Evolutionary conservation across 2,329 filamentous ascomycete species (phyloP), one percentile per base, ranked within the genome.

Genomic region (Botrytis porri): DNA sequence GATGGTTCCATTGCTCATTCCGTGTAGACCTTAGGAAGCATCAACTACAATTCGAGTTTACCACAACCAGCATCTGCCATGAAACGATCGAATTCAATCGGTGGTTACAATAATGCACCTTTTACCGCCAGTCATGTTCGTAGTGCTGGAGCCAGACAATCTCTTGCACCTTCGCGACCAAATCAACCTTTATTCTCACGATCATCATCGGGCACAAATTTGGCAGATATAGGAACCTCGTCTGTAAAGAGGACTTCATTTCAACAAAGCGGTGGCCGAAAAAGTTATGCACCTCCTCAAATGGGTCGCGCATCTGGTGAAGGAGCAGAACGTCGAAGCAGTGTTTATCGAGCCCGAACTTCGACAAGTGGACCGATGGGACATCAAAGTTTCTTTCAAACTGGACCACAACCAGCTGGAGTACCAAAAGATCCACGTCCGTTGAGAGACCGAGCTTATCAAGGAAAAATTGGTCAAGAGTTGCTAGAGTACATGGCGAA

Each of bases 331-430:
- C 84, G 93, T 79, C 82, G 96, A 76, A 98, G 95, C 84, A 98
- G 95, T 81, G 91, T 98, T 77, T 90, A 94, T 83, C 88, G 89
- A 78, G 79, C 89, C 7, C 88, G 92, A n/a, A 88, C 89, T 20
- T 95, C 93, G 1, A 88, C 86, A 22, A 86, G 84, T 62, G 92
- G 89, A 3, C 87, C 89, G n/a, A 87, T 89, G 77, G 88, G 86
- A 54, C 93, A 96, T 78, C 95, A 98, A 82, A 97, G 94, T 75
- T 98, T 99, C 85, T 99, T 99, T 83, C 92, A 95, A 78, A 93
- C 95, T 75, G 93, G 90, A 35, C 93, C 94, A 5, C 89, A 92
- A 73, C 88, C 92, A 6, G 94, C 94, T 1, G 93, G 93, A 73
- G 91, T 95, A 3, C 93, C 94, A 1, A 88, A 90, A 75, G 97